A percentile compares a stretch with the other conserved stretches of the same genome.
phyloP scores from a whole-genome alignment of 78 protist species.

The Cavenderia fasciculata region DNA sequence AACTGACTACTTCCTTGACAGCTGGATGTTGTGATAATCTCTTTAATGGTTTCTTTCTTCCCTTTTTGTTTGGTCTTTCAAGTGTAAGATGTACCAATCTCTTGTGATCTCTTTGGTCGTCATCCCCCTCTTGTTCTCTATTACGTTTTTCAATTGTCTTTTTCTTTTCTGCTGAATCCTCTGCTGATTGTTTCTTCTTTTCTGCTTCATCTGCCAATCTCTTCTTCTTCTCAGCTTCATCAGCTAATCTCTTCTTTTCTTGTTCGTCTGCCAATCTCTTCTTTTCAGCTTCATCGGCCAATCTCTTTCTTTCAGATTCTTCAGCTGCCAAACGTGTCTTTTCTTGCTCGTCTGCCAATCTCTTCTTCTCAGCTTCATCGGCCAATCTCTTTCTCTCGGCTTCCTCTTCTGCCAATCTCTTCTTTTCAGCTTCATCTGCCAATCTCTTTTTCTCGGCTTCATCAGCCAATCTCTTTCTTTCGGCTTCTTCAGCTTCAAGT shows the following conservation, averaged over 20 bases:
- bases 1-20: slow-evolving; percentile 25
- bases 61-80: slow-evolving; percentile 58
- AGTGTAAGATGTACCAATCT: slow-evolving; percentile 20
- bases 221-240: neutral
- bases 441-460: slow-evolving; percentile 3
- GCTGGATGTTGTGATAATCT: slow-evolving; percentile 53
- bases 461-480: neutral
- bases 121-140: neutral
- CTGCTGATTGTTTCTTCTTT: neutral
- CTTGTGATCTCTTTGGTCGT: slow-evolving; percentile 1
- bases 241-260: neutral
- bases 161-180: neutral
- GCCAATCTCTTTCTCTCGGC: neutral
- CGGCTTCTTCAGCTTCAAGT: neutral
- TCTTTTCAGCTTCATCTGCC: slow-evolving; percentile 3
- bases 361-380: slow-evolving; percentile 1
- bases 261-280: slow-evolving; percentile 1
- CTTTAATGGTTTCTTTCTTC: slow-evolving; percentile 54
- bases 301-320: neutral
- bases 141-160: neutral
- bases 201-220: slow-evolving; percentile 10
- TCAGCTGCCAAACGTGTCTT: slow-evolving; percentile 5
- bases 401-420: slow-evolving; percentile 19
- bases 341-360: neutral
- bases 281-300: slow-evolving; percentile 20